Percentiles rank a stretch among this genome's conserved stretches.
Evolutionary conservation across 805 yeast genomes (phyloP).

Genomic region (Priceomyces medius): DNA sequence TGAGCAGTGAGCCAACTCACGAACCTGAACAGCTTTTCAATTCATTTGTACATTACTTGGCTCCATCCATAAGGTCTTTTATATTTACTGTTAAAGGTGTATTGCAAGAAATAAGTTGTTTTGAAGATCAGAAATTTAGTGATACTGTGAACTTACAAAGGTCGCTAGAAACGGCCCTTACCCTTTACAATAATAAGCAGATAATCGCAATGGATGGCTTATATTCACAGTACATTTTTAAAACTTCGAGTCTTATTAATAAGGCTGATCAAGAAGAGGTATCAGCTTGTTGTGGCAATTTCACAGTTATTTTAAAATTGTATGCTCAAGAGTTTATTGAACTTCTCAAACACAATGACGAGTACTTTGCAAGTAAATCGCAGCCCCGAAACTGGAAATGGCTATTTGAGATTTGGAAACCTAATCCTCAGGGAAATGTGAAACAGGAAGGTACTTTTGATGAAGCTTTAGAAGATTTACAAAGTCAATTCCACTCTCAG

Average conservation of each 20-base stretch:
- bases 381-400: slow-evolving; percentile 46
- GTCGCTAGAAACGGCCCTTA: slow-evolving; percentile 52
- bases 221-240: slow-evolving; percentile 56
- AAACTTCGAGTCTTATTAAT: slow-evolving; percentile 26
- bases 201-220: slow-evolving; percentile 54
- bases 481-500: slow-evolving; percentile 22
- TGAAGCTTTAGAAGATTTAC: slow-evolving; percentile 32
- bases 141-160: slow-evolving; percentile 42
- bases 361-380: slow-evolving; percentile 30
- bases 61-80: slow-evolving; percentile 71
- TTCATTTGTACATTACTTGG: slow-evolving; percentile 62
- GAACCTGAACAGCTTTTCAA: slow-evolving; percentile 54
- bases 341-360: slow-evolving; percentile 46
- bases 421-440: slow-evolving; percentile 9
- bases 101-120: slow-evolving; percentile 50
- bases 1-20: slow-evolving; percentile 15
- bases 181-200: slow-evolving; percentile 57
- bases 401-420: slow-evolving; percentile 19
- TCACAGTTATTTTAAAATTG: slow-evolving; percentile 62
- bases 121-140: slow-evolving; percentile 33
- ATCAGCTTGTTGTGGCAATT: slow-evolving; percentile 82
- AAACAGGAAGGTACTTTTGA: slow-evolving; percentile 18
- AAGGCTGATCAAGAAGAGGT: slow-evolving; percentile 73
- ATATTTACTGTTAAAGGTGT: slow-evolving; percentile 63
- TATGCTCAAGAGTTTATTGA: slow-evolving; percentile 56